Base-by-base conservation (phyloP, 2,329 filamentous ascomycete genomes). In the Chrysoporthe deuterocubensis region DNA sequence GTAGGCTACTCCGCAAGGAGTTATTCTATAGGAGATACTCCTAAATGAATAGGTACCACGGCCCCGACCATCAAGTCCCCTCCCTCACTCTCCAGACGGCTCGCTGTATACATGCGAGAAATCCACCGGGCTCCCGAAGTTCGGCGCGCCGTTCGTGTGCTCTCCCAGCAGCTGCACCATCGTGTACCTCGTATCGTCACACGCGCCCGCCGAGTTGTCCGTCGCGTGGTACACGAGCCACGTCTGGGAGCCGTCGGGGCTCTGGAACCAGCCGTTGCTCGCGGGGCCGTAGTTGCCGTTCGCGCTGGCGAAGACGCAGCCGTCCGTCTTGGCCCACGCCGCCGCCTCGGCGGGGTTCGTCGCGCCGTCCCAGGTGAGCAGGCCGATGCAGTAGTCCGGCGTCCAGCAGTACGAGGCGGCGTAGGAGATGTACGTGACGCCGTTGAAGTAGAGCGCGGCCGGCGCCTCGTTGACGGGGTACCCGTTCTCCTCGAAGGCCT, bases 171-270 rank as follows among this genome's bases (percentile, higher is more conserved):
- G 80, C 73, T 87, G 81, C 0, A 82, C 83, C 77, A 84, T 84
- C 1, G 86, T 84, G 69, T 87, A 87, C 50, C 86, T 75, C 4
- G 79, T 83, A 1, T 82, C 79, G 67, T 87, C 84, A 66, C 86
- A 89, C 1, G 82, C 80, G 0, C 86, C 85, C 0, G 75, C 76
- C 13, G 78, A 76, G 67, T 81, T 83, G 1, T 78, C 76, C 0
- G 85, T 87, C 0, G 85, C 85, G 70, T 88, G 85, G 74, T 85
- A 88, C 0, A 84, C 82, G 63, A 84, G 86, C 82, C 82, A 88
- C 2, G 81, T 83, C 74, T 88, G 80, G 0, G 76, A 81, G 3
- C 80, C 84, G 69, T 88, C 84, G 0, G 85, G 85, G 70, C 84
- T 87, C 40, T 75, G 77, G 76, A 89, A 88, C 79, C 89, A 88